Percentiles rank a stretch among this genome's conserved stretches.
Conservation (phyloP, 352 stramenopile genomes). For the Aphanomyces astaci region DNA sequence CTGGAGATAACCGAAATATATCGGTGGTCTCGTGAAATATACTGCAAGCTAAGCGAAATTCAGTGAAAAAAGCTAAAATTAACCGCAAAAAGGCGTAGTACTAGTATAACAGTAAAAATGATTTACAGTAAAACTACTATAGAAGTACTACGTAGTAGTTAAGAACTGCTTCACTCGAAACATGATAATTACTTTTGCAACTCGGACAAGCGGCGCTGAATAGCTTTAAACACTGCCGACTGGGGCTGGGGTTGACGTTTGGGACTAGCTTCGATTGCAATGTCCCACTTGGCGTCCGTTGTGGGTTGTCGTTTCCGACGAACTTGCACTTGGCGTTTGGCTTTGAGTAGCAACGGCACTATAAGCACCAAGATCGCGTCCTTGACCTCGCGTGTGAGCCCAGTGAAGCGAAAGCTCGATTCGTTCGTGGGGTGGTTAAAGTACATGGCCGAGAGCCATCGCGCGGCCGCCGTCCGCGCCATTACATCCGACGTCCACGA, state of each 20-base stretch:
- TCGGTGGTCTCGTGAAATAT: too few species aligned
- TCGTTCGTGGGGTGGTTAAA: not conserved
- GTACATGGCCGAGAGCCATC: constrained; percentile 8
- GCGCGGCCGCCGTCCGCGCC: not conserved
- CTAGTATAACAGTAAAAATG: too few species aligned
- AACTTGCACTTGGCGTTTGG: constrained; percentile 40
- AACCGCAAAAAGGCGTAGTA: too few species aligned
- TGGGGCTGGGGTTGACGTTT: constrained; percentile 2
- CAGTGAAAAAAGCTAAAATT: too few species aligned
- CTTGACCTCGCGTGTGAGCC: constrained; percentile 59
- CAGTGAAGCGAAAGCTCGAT: not conserved
- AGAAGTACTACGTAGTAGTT: too few species aligned
- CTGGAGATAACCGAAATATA: too few species aligned
- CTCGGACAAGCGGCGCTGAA: constrained; percentile 11
- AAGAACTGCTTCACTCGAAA: too few species aligned
- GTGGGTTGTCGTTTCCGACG: constrained; percentile 29
- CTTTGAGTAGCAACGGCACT: constrained; percentile 52
- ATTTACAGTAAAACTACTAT: too few species aligned
- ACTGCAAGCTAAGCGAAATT: too few species aligned
- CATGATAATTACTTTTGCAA: constrained; percentile 14
- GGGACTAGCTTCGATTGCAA: not conserved
- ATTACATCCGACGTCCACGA: constrained; percentile 9
- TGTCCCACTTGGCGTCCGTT: not conserved
- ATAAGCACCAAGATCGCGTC: constrained; percentile 63
- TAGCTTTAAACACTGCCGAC: constrained; percentile 10